A percentile compares a stretch with the other conserved stretches of the same genome.
These are phyloP conservation scores for Mariannaea sp. DNA, from an alignment of 2,329 filamentous ascomycete species.

Conservation along the genomic window DNA sequence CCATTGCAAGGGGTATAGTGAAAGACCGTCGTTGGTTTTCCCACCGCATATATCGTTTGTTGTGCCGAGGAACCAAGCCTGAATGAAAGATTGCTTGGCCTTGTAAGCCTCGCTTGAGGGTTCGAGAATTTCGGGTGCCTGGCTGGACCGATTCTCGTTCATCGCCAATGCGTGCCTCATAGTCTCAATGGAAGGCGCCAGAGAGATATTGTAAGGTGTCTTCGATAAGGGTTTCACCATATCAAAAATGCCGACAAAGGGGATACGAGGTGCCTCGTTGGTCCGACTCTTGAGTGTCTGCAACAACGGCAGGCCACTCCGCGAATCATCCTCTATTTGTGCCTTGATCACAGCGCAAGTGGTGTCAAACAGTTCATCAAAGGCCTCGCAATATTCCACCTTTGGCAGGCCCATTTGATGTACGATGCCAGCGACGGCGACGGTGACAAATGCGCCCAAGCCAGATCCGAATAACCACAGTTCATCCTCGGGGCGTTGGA, in stretches of 20 bases:
- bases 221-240: slow-evolving; percentile 18
- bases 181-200: slow-evolving; percentile 23
- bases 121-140: slow-evolving; percentile 7
- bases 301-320: slow-evolving; percentile 19
- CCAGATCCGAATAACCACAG: slow-evolving; percentile 36
- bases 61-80: slow-evolving; percentile 35
- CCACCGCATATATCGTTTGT: slow-evolving; percentile 32
- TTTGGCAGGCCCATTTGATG: slow-evolving; percentile 26
- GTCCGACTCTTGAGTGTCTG: slow-evolving; percentile 16
- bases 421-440: slow-evolving; percentile 32
- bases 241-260: slow-evolving; percentile 34
- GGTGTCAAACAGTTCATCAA: slow-evolving; percentile 30
- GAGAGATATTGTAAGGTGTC: slow-evolving; percentile 26
- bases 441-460: slow-evolving; percentile 29
- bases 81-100: slow-evolving; percentile 22
- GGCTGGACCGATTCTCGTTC: slow-evolving; percentile 28
- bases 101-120: slow-evolving; percentile 18
- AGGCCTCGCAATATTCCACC: neutral
- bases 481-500: slow-evolving; percentile 30
- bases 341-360: slow-evolving; percentile 30
- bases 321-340: slow-evolving; percentile 29
- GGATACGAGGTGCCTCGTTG: slow-evolving; percentile 23
- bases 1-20: slow-evolving; percentile 33
- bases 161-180: slow-evolving; percentile 32
- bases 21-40: slow-evolving; percentile 28